A percentile compares a stretch with the other conserved stretches of the same genome.
Conservation (phyloP, 805 yeast genomes). For the Cyberlindnera petersonii region DNA sequence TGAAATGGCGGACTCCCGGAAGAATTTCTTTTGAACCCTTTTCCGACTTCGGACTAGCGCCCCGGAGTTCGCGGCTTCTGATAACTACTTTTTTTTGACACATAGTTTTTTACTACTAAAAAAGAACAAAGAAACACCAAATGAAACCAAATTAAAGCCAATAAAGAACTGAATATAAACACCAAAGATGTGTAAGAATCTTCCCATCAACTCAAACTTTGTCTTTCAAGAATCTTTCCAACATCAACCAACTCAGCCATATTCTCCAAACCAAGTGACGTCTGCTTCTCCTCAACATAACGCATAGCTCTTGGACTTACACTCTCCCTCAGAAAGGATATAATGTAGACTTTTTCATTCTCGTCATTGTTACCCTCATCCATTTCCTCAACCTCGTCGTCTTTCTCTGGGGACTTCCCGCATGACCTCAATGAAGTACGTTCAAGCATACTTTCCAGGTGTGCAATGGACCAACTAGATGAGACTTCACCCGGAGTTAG, state of each 20-base stretch:
- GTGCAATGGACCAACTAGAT: too few species aligned
- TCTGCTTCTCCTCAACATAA: conserved; percentile 8
- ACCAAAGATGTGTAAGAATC: not conserved
- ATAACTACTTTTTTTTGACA: too few species aligned
- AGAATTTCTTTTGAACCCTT: too few species aligned
- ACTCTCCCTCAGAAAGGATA: conserved; percentile 24
- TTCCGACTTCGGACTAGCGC: too few species aligned
- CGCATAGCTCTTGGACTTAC: conserved; percentile 15
- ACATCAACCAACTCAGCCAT: conserved; percentile 10
- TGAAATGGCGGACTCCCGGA: too few species aligned
- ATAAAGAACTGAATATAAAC: too few species aligned
- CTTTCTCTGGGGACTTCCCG: not conserved
- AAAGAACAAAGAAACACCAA: too few species aligned
- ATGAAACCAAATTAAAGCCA: too few species aligned
- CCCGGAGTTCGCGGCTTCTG: too few species aligned
- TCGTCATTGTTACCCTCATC: conserved; percentile 4
- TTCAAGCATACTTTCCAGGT: too few species aligned
- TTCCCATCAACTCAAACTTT: not conserved
- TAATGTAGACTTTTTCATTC: conserved; percentile 11
- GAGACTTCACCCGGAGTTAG: conserved; percentile 8
- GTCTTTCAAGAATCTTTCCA: not conserved
- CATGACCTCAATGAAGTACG: not conserved
- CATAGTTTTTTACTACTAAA: too few species aligned
- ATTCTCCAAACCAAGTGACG: not conserved
- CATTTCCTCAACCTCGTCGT: not conserved